These are phyloP conservation scores for Talaromyces verruculosus DNA, from an alignment of 2,329 filamentous ascomycete species.

Conservation along the genomic window DNA sequence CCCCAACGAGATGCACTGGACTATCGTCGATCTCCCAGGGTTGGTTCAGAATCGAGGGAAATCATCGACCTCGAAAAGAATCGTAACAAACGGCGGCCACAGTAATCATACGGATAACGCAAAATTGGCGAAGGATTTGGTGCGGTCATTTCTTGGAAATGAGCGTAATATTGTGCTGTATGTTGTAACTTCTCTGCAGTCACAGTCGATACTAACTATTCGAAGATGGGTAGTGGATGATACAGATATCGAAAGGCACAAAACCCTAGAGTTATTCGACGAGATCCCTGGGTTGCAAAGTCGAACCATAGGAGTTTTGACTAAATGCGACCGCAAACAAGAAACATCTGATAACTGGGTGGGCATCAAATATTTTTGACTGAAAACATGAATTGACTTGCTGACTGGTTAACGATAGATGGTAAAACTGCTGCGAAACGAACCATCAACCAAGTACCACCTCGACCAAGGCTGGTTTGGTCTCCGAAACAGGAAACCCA, in stretches of 20 bases:
- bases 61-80: background rate
- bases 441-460: conserved; percentile 20
- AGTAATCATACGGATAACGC: conserved; percentile 1
- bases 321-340: conserved; percentile 24
- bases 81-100: background rate
- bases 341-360: conserved; percentile 23
- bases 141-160: conserved; percentile 17
- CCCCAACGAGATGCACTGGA: conserved; percentile 17
- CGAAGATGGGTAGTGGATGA: conserved; percentile 24
- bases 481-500: conserved; percentile 23
- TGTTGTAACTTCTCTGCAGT: background rate
- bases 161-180: conserved; percentile 16
- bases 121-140: conserved; percentile 12
- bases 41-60: conserved; percentile 14
- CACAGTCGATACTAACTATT: background rate
- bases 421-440: conserved; percentile 25
- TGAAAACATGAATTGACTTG: background rate
- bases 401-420: conserved; percentile 17
- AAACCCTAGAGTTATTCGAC: conserved; percentile 18
- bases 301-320: conserved; percentile 24
- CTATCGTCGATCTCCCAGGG: conserved; percentile 19
- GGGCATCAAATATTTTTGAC: background rate
- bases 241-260: conserved; percentile 23
- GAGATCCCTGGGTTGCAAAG: conserved; percentile 19
- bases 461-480: conserved; percentile 25